Evolutionary conservation across 1,284 basidiomycete genomes (phyloP).

Genomic region (Ustilago vetiveriae): DNA sequence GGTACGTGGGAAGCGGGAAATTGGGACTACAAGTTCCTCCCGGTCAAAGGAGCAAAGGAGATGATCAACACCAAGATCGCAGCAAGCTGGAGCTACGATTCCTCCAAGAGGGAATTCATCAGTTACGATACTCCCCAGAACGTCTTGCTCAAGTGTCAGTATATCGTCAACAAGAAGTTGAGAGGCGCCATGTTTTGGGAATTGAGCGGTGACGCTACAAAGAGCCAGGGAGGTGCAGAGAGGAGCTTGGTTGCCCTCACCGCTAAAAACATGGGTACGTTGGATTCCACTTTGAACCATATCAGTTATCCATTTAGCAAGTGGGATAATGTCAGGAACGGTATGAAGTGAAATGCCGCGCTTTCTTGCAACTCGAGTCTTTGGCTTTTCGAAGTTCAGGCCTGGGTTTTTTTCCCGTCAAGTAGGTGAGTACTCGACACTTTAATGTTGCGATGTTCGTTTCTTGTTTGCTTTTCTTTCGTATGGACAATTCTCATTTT

Average conservation of each 20-base stretch:
- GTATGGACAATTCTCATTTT: too few species aligned
- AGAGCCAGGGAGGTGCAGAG: slow-evolving; percentile 36
- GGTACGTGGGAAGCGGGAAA: slow-evolving; percentile 73
- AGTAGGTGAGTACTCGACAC: too few species aligned
- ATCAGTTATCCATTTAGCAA: slow-evolving; percentile 71
- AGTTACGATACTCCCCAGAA: slow-evolving; percentile 80
- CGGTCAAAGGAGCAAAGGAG: slow-evolving; percentile 75
- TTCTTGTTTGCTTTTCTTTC: too few species aligned
- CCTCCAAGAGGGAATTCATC: slow-evolving; percentile 77
- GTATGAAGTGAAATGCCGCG: slow-evolving; percentile 8
- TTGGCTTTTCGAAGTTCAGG: too few species aligned
- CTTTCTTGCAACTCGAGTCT: not conserved
- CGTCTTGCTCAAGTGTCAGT: slow-evolving; percentile 77
- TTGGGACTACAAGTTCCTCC: slow-evolving; percentile 78
- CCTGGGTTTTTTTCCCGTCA: too few species aligned
- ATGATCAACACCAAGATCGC: slow-evolving; percentile 77
- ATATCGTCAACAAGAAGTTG: slow-evolving; percentile 76
- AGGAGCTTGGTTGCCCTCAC: slow-evolving; percentile 43
- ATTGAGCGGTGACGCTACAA: slow-evolving; percentile 64
- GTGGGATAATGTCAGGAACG: slow-evolving; percentile 67
- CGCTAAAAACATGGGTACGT: slow-evolving; percentile 38
- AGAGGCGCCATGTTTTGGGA: slow-evolving; percentile 79
- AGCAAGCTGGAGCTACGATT: slow-evolving; percentile 80
- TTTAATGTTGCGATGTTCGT: too few species aligned
- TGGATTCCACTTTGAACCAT: slow-evolving; percentile 75